Evolutionary conservation across 495 filamentous ascomycete species (phyloP), one percentile per base, ranked within the genome.

Genomic region (Lineolata rhizophorae): DNA sequence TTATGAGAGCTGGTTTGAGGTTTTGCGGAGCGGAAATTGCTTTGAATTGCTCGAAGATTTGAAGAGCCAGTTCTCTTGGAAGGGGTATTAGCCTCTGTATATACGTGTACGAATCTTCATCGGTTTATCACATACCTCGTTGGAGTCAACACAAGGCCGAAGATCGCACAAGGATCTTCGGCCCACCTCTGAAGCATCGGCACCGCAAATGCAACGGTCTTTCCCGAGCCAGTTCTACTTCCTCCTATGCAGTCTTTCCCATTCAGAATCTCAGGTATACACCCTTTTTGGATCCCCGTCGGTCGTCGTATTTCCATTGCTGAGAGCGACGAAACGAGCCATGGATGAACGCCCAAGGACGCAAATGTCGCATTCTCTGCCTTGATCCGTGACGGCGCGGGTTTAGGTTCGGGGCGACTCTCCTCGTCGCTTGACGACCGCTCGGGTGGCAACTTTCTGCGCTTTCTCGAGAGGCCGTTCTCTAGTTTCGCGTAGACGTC

Each of bases 121-220:
- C n/a, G 29, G 6, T 25, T 26, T 9, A 36, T 8, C 16, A 28
- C 35, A 20, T 58, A 76, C 74, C 73, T 65, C 19, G 85, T 95
- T 2, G 85, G 83, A 0, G 87, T 97, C 38, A 97, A 55, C 12
- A 97, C 64, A 5, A 97, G 50, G 9, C 74, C 87, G 53, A 72
- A 97, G 44, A 94, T 81, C 21, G 81, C 90, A 36, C 74, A 66
- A 5, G 87, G 87, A 60, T 97, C 84, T 50, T 76, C 62, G 2
- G 87, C 70, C 87, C 84, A 95, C 52, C 71, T 71, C 47, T 94
- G 85, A 31, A 95, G 56, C 29, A 97, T 87, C 11, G 87, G 87
- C 5, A 78, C 80, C 9, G 84, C 72, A 54, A 97, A 97, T 20
- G 87, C 84, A 26, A 93, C 70, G n/a, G 87, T 97, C 58, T 97